Evolutionary conservation across 2,329 filamentous ascomycete species (phyloP).

Genomic region (Trichoderma citrinoviride): DNA sequence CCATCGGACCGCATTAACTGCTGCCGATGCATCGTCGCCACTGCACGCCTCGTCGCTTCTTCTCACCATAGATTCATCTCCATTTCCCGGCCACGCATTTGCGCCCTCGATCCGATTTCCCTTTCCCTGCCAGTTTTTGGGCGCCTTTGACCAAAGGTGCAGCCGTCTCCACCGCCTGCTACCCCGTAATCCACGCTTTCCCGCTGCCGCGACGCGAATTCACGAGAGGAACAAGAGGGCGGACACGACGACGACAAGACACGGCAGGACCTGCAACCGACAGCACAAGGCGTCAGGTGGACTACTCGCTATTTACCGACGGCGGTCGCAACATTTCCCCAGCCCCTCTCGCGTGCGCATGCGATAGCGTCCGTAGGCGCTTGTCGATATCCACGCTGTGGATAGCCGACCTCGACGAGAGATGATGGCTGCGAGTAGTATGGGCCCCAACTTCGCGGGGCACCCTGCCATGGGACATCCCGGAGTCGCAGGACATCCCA

Average conservation of each 20-base stretch:
- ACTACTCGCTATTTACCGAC: not conserved
- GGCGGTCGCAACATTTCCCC: conserved; percentile 10
- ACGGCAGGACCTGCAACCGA: not conserved
- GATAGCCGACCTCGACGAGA: conserved; percentile 49
- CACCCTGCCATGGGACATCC: conserved; percentile 72
- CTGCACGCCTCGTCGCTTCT: conserved; percentile 24
- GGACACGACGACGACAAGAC: not conserved
- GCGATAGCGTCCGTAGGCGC: conserved; percentile 45
- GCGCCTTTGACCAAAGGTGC: not conserved
- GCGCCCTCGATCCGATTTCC: conserved; percentile 10
- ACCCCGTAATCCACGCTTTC: conserved; percentile 24
- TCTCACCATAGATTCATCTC: conserved; percentile 23
- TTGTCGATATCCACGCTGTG: conserved; percentile 60
- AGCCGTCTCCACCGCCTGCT: conserved; percentile 14
- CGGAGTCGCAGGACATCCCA: conserved; percentile 64
- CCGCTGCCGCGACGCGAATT: conserved; percentile 18
- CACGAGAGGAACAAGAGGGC: not conserved
- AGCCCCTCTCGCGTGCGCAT: conserved; percentile 41
- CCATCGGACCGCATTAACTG: conserved; percentile 21
- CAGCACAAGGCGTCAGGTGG: not conserved
- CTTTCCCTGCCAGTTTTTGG: not conserved
- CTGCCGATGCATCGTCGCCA: conserved; percentile 33
- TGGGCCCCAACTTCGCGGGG: conserved; percentile 61
- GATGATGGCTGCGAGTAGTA: conserved; percentile 69
- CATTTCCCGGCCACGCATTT: conserved; percentile 20